phyloP scores from a whole-genome alignment of 2,329 filamentous ascomycete genomes.

The Phoma sp. region DNA sequence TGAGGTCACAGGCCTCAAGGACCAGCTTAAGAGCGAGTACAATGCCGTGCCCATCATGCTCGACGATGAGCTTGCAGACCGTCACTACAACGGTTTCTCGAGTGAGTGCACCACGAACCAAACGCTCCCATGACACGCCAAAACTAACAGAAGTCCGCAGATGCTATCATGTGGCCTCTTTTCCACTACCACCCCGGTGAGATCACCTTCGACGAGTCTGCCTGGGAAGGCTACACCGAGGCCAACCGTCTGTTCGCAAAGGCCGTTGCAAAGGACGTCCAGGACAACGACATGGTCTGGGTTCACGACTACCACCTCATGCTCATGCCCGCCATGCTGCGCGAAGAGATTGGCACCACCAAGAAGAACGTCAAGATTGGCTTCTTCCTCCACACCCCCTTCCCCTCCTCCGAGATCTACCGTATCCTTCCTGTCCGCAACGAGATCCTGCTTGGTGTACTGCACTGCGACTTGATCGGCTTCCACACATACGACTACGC shows the following conservation, averaged over 20 bases:
- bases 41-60: conserved; percentile 91
- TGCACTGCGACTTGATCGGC: conserved; percentile 93
- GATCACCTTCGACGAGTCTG: conserved; percentile 95
- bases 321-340: conserved; percentile 93
- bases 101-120: conserved; percentile 63
- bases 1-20: conserved; percentile 76
- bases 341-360: conserved; percentile 79
- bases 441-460: conserved; percentile 81
- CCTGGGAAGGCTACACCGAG: conserved; percentile 91
- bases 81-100: conserved; percentile 97
- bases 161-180: conserved; percentile 97
- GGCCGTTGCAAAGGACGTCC: conserved; percentile 82
- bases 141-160: conserved; percentile 44
- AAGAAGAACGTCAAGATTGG: conserved; percentile 96
- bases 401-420: conserved; percentile 96
- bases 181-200: conserved; percentile 99
- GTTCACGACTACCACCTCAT: conserved; percentile 99
- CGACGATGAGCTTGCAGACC: conserved; percentile 89
- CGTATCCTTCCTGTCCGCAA: conserved; percentile 92
- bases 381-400: conserved; percentile 97
- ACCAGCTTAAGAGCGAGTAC: conserved; percentile 84
- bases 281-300: conserved; percentile 95
- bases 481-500: conserved; percentile 99
- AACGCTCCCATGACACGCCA: not conserved
- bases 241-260: conserved; percentile 93